phyloP scores from a whole-genome alignment of 495 filamentous ascomycete genomes.

The Parachaetomium inaequale region DNA sequence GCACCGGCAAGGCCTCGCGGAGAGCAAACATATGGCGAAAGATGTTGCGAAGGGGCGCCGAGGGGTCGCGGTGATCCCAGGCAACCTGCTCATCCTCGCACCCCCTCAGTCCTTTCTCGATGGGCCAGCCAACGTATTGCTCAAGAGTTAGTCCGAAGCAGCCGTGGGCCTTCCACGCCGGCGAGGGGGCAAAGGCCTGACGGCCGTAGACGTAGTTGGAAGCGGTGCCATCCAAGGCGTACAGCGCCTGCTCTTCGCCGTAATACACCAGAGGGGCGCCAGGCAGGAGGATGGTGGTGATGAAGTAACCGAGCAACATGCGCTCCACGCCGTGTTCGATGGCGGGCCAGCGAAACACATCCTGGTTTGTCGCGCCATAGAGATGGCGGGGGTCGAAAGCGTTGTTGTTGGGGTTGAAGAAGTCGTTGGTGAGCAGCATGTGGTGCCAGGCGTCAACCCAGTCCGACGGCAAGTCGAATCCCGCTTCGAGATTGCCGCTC shows the following conservation, averaged over 20 bases:
- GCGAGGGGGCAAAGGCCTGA: slow-evolving; percentile 61
- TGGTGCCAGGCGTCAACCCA: slow-evolving; percentile 62
- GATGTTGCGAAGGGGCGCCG: slow-evolving; percentile 62
- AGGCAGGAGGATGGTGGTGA: slow-evolving; percentile 62
- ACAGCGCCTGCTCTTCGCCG: slow-evolving; percentile 70
- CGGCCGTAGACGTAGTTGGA: slow-evolving; percentile 69
- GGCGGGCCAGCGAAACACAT: slow-evolving; percentile 71
- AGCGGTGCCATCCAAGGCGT: slow-evolving; percentile 64
- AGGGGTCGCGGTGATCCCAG: slow-evolving; percentile 67
- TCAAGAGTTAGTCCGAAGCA: slow-evolving; percentile 57
- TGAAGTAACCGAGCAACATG: slow-evolving; percentile 58
- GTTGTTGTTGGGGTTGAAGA: slow-evolving; percentile 62
- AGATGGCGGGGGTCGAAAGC: slow-evolving; percentile 68
- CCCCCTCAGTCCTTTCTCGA: slow-evolving; percentile 52
- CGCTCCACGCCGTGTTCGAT: slow-evolving; percentile 61
- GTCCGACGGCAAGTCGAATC: slow-evolving; percentile 56
- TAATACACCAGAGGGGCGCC: slow-evolving; percentile 63
- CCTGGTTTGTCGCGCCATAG: slow-evolving; percentile 68
- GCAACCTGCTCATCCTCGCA: slow-evolving; percentile 57
- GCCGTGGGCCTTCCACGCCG: slow-evolving; percentile 67
- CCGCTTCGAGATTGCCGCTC: slow-evolving; percentile 59
- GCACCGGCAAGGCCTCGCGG: slow-evolving; percentile 53
- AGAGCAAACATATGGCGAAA: slow-evolving; percentile 66
- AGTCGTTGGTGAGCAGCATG: slow-evolving; percentile 61
- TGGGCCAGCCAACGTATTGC: slow-evolving; percentile 59